phyloP scores from a whole-genome alignment of 2,329 filamentous ascomycete species.

The Ustilaginoidea virens region DNA sequence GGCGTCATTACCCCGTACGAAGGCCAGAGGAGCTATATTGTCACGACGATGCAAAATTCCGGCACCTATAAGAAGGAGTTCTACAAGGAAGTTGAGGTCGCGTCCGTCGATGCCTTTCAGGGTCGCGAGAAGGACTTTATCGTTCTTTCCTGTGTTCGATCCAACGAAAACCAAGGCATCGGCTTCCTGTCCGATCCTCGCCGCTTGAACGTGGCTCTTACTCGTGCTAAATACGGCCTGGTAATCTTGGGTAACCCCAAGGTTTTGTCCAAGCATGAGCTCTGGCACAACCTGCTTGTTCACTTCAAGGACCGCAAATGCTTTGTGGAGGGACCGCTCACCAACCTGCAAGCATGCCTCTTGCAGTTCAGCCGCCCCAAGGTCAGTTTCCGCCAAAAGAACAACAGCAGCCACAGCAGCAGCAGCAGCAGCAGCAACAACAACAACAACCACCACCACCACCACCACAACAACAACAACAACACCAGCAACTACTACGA shows the following conservation, averaged over 20 bases:
- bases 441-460: no score
- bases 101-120: conserved; percentile 96
- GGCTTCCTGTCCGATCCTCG: conserved; percentile 96
- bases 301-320: conserved; percentile 97
- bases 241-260: conserved; percentile 97
- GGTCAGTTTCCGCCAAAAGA: conserved; percentile 83
- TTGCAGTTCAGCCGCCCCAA: conserved; percentile 92
- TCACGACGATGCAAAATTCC: conserved; percentile 97
- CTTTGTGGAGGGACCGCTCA: conserved; percentile 86
- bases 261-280: conserved; percentile 89
- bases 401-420: no score
- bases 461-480: no score
- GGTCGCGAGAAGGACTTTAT: conserved; percentile 99
- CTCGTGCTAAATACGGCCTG: conserved; percentile 88
- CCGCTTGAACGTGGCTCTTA: conserved; percentile 91
- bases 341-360: conserved; percentile 88
- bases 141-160: conserved; percentile 91
- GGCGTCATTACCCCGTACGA: conserved; percentile 98
- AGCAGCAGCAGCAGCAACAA: no score
- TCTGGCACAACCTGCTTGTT: conserved; percentile 89
- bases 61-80: conserved; percentile 96
- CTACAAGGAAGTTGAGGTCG: conserved; percentile 97
- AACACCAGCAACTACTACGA: no score
- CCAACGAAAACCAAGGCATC: conserved; percentile 97
- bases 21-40: conserved; percentile 93